Conservation (phyloP, 2,329 filamentous ascomycete species). For the Hypoxylon sp. region DNA sequence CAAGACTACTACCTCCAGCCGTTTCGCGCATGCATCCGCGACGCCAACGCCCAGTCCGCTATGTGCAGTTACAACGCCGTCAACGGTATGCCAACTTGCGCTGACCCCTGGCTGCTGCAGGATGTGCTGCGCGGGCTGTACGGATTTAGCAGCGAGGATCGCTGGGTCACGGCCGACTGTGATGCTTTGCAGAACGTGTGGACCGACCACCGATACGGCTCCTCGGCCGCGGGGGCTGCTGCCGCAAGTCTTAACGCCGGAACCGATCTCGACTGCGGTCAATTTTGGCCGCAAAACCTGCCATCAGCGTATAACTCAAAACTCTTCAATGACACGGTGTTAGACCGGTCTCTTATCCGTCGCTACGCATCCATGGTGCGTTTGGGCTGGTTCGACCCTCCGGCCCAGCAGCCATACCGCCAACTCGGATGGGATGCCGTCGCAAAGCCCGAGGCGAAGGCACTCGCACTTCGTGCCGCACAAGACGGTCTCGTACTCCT, state of each 20-base stretch:
- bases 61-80: slow-evolving; percentile 75
- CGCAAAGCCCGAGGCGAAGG: slow-evolving; percentile 64
- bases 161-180: slow-evolving; percentile 75
- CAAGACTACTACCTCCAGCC: slow-evolving; percentile 76
- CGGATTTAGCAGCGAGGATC: slow-evolving; percentile 70
- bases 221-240: slow-evolving; percentile 52
- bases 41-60: slow-evolving; percentile 67
- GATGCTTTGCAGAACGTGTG: slow-evolving; percentile 72
- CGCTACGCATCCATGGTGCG: slow-evolving; percentile 68
- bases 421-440: slow-evolving; percentile 68
- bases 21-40: slow-evolving; percentile 72
- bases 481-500: slow-evolving; percentile 62
- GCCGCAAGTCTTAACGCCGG: slow-evolving; percentile 55
- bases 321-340: slow-evolving; percentile 59
- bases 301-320: slow-evolving; percentile 49
- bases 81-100: slow-evolving; percentile 75
- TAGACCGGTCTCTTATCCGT: slow-evolving; percentile 65
- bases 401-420: slow-evolving; percentile 61
- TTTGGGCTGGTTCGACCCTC: slow-evolving; percentile 69
- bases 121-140: slow-evolving; percentile 74
- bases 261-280: slow-evolving; percentile 55
- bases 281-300: slow-evolving; percentile 50
- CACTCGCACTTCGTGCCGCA: slow-evolving; percentile 68
- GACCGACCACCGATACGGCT: slow-evolving; percentile 56
- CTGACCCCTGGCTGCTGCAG: slow-evolving; percentile 71